Evolutionary conservation across 2,329 filamentous ascomycete species (phyloP).

Genomic region (Fonsecaea erecta): DNA sequence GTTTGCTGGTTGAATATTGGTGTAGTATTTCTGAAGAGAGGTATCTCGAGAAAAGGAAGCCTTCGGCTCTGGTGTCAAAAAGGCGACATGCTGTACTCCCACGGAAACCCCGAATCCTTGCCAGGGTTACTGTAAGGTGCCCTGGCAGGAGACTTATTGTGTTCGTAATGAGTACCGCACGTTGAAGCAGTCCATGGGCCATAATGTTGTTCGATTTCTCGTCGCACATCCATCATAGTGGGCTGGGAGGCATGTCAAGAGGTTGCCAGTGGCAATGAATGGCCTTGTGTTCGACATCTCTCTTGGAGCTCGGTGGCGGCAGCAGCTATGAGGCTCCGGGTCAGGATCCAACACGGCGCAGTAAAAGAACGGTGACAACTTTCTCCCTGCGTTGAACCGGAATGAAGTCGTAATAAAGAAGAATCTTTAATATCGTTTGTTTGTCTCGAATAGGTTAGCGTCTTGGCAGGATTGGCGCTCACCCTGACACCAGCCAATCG

Average conservation of each 20-base stretch:
- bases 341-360: not conserved
- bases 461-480: not conserved
- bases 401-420: not conserved
- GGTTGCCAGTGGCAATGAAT: not conserved
- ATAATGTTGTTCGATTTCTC: not conserved
- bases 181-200: not conserved
- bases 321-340: too few species aligned
- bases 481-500: not conserved
- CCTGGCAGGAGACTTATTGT: too few species aligned
- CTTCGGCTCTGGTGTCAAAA: not conserved
- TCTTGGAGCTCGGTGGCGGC: not conserved
- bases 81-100: not conserved
- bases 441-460: not conserved
- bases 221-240: not conserved
- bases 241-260: not conserved
- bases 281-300: not conserved
- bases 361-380: not conserved
- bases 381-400: not conserved
- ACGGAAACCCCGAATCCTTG: too few species aligned
- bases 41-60: not conserved
- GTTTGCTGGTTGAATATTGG: not conserved
- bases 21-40: not conserved
- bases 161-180: not conserved
- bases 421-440: not conserved
- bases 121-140: too few species aligned